Conservation (phyloP, 1,139 yeast species). For the Hemisphaericaspora subhashii region DNA sequence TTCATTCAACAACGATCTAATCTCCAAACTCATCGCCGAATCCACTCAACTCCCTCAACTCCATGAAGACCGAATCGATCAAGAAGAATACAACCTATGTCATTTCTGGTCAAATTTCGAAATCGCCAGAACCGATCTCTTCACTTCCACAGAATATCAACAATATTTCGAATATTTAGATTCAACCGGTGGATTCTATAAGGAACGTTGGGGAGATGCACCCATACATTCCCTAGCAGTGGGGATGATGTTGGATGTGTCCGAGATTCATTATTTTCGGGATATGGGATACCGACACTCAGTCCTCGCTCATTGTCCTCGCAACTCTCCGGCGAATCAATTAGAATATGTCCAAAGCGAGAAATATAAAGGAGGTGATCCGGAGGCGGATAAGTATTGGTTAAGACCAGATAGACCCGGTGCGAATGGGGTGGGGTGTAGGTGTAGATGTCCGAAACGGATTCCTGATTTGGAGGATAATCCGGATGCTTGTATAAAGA, state of each 20-base stretch:
- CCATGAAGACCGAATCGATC: slow-evolving; percentile 55
- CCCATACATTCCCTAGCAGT: slow-evolving; percentile 86
- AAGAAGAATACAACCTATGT: slow-evolving; percentile 73
- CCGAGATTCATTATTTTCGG: slow-evolving; percentile 81
- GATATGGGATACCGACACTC: slow-evolving; percentile 88
- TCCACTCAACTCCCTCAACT: slow-evolving; percentile 32
- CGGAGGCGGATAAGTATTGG: slow-evolving; percentile 34
- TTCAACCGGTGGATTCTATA: slow-evolving; percentile 73
- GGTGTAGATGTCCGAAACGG: slow-evolving; percentile 72
- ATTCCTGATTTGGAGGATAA: slow-evolving; percentile 56
- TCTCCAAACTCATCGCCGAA: slow-evolving; percentile 26
- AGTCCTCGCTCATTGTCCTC: slow-evolving; percentile 80
- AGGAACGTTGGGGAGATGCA: slow-evolving; percentile 95
- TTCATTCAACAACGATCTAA: slow-evolving; percentile 26
- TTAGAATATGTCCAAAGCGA: slow-evolving; percentile 39
- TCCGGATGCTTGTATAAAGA: slow-evolving; percentile 52
- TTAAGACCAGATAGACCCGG: slow-evolving; percentile 45
- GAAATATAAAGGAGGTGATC: slow-evolving; percentile 14
- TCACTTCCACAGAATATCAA: slow-evolving; percentile 61
- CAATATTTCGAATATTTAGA: slow-evolving; percentile 69
- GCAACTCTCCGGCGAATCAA: slow-evolving; percentile 53
- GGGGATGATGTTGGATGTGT: slow-evolving; percentile 64
- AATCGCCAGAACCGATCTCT: slow-evolving; percentile 77
- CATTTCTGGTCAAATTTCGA: slow-evolving; percentile 97
- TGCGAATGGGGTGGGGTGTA: slow-evolving; percentile 72